phyloP scores from a whole-genome alignment of 495 filamentous ascomycete species.

The Delitschia confertaspora region DNA sequence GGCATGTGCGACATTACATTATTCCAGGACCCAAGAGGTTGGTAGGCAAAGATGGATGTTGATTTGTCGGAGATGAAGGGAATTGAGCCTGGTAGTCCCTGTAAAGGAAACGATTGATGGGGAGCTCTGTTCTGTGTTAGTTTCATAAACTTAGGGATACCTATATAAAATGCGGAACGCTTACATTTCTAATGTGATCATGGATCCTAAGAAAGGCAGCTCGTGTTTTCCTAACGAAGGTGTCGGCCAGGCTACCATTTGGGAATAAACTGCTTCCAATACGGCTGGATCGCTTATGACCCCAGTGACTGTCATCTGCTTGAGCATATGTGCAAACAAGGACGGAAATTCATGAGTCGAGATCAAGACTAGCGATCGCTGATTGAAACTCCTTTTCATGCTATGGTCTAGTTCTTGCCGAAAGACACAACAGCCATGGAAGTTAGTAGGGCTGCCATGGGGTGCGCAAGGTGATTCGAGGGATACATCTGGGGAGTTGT shows the following conservation, averaged over 20 bases:
- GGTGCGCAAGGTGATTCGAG: slow-evolving; percentile 26
- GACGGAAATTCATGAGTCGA: slow-evolving; percentile 30
- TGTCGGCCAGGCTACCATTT: slow-evolving; percentile 29
- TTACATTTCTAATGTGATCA: slow-evolving; percentile 30
- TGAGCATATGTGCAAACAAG: slow-evolving; percentile 28
- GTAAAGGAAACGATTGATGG: slow-evolving; percentile 31
- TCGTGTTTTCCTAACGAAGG: slow-evolving; percentile 29
- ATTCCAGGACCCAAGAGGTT: slow-evolving; percentile 31
- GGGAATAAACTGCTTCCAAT: slow-evolving; percentile 27
- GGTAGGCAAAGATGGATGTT: slow-evolving; percentile 26
- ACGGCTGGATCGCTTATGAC: slow-evolving; percentile 26
- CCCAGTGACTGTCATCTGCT: slow-evolving; percentile 24
- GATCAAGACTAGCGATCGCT: slow-evolving; percentile 28
- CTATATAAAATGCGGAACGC: neutral
- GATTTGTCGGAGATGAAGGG: slow-evolving; percentile 16
- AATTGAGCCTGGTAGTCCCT: slow-evolving; percentile 24
- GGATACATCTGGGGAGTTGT: slow-evolving; percentile 29
- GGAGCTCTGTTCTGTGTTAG: slow-evolving; percentile 18
- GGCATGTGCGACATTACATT: slow-evolving; percentile 27
- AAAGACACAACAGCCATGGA: slow-evolving; percentile 30
- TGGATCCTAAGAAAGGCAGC: slow-evolving; percentile 30
- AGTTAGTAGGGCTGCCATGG: slow-evolving; percentile 23
- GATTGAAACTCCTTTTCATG: slow-evolving; percentile 33
- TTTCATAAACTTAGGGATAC: neutral
- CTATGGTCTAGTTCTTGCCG: slow-evolving; percentile 30